phyloP scores from a whole-genome alignment of 805 yeast genomes.

The Saccharomycopsis lassenensis region DNA sequence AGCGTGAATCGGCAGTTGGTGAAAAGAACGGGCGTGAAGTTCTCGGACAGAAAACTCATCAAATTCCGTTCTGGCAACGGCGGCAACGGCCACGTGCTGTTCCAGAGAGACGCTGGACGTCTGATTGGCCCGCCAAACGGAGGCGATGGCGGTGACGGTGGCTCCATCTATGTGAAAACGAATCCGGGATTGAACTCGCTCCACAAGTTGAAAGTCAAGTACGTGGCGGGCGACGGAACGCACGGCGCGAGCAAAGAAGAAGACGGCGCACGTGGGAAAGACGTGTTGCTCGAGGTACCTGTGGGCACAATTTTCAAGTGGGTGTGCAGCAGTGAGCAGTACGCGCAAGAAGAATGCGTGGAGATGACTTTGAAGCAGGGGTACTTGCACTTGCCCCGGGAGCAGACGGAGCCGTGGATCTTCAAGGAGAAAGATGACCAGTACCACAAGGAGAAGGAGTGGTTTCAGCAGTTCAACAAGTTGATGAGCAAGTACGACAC shows the following conservation, averaged over 20 bases:
- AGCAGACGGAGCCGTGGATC: slow-evolving; percentile 75
- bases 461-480: slow-evolving; percentile 52
- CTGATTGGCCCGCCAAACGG: slow-evolving; percentile 95
- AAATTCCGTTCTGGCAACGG: slow-evolving; percentile 70
- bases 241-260: slow-evolving; percentile 66
- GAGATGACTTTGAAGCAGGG: slow-evolving; percentile 15
- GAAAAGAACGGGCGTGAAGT: too few relatives aligned
- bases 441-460: slow-evolving; percentile 54
- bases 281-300: slow-evolving; percentile 75
- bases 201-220: slow-evolving; percentile 55
- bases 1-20: too few relatives aligned
- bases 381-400: slow-evolving; percentile 32
- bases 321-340: slow-evolving; percentile 42
- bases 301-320: slow-evolving; percentile 82
- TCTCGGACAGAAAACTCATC: slow-evolving; percentile 58
- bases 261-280: slow-evolving; percentile 80
- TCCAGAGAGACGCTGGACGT: slow-evolving; percentile 74
- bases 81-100: slow-evolving; percentile 81
- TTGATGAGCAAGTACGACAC: slow-evolving; percentile 58
- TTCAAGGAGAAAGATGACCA: slow-evolving; percentile 71
- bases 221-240: slow-evolving; percentile 62
- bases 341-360: slow-evolving; percentile 8
- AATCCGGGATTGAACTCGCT: slow-evolving; percentile 60
- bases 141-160: slow-evolving; percentile 98
- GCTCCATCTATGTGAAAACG: slow-evolving; percentile 75